A percentile compares a stretch with the other conserved stretches of the same genome.
phyloP scores from a whole-genome alignment of 805 yeast genomes.

The Cyberlindnera xishuangbannaensis region DNA sequence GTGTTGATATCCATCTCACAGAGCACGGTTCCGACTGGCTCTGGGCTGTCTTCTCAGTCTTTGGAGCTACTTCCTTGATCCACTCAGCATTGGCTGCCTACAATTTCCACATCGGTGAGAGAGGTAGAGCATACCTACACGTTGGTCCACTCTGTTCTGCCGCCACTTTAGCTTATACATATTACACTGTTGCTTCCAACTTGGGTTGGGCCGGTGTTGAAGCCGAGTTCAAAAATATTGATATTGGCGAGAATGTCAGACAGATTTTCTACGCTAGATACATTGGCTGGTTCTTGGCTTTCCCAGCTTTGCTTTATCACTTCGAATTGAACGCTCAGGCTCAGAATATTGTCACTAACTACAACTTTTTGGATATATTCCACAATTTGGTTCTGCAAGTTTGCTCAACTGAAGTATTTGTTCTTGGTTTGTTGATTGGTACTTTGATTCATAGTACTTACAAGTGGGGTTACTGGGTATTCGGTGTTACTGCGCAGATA shows the following conservation, averaged over 20 bases:
- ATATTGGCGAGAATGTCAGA: constrained; percentile 32
- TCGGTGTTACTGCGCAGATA: constrained; percentile 41
- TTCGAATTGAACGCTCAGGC: constrained; percentile 24
- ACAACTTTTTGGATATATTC: constrained; percentile 17
- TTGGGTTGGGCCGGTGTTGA: constrained; percentile 47
- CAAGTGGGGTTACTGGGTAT: constrained; percentile 66
- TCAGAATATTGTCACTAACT: constrained; percentile 12
- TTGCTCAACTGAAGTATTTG: constrained; percentile 41
- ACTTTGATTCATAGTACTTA: constrained; percentile 47
- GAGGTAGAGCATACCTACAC: constrained; percentile 27
- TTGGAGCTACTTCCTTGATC: constrained; percentile 33
- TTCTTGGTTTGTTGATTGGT: constrained; percentile 53
- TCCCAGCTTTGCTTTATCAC: constrained; percentile 37
- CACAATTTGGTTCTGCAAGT: constrained; percentile 34
- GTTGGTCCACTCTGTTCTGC: constrained; percentile 38
- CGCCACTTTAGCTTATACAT: constrained; percentile 40
- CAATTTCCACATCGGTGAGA: constrained; percentile 20
- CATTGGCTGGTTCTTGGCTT: constrained; percentile 52
- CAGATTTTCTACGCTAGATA: constrained; percentile 53
- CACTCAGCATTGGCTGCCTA: constrained; percentile 23
- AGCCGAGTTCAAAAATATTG: constrained; percentile 44
- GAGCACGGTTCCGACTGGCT: constrained; percentile 60
- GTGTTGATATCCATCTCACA: constrained; percentile 47
- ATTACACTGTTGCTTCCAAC: constrained; percentile 52
- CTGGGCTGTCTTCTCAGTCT: constrained; percentile 54